Base-by-base conservation (phyloP, 2,329 filamentous ascomycete species). In the Monilinia laxa region DNA sequence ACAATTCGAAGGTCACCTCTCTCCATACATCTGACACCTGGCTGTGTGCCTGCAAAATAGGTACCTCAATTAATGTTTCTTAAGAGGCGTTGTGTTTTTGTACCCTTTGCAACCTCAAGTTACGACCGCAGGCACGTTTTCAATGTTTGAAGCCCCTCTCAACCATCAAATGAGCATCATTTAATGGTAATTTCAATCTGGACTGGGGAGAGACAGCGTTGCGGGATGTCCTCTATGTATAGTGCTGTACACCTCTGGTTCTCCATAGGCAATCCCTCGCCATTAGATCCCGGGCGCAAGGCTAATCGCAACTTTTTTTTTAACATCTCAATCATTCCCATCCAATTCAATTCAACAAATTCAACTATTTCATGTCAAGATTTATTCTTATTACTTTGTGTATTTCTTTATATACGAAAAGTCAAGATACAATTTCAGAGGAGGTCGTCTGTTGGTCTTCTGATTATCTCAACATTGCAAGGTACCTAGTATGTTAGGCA, bases 271-370 rank as follows among this genome's bases (percentile, higher is more conserved):
- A 58, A 38, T 20, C 16, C 40, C 40, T 47, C 40, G 25, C 55
- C 55, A 58, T 28, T 57, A 11, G 11, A 58, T 20, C 56, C 40
- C 56, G 56, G 56, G 40, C 40, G 56, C 40, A 58, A 58, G 40
- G 25, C 18, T 28, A 58, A 58, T 47, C 18, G 25, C 23, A 47
- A 58, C 16, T 45, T 28, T 45, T 47, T 45, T 58, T 16, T 40
- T 23, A n/a, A 47, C 16, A 42, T 58, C 18, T 45, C 42, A 31
- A 45, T 31, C 23, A 31, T 16, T 45, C 20, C 56, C 20, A 18
- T 31, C 14, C 23, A n/a, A 58, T 47, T 11, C 9, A 31, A 31
- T 4, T 20, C 12, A 42, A 45, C 12, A 42, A 45, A 12, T 31
- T 16, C 4, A 58, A 11, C 23, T 45, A 47, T 45, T 45, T 3